Evolutionary conservation across 1,284 basidiomycete species (phyloP).

Genomic region (Hypsizygus ulmarius): DNA sequence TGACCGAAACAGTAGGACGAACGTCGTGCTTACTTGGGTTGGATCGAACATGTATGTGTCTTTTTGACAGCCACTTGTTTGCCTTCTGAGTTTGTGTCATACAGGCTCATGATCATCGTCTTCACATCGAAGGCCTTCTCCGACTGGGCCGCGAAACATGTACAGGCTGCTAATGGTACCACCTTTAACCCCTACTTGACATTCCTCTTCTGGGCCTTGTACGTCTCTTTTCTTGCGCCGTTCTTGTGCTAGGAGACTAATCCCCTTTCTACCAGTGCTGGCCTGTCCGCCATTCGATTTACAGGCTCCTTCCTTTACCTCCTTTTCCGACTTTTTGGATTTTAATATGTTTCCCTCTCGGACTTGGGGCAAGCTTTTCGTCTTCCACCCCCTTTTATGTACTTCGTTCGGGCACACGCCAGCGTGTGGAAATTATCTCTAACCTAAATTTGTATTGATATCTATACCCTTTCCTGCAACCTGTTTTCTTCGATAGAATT

Average conservation of each 20-base stretch:
- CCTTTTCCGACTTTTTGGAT: conserved; percentile 68
- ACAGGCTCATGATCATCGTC: conserved; percentile 70
- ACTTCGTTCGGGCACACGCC: too few species aligned
- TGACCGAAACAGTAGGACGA: conserved; percentile 79
- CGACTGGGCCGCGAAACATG: conserved; percentile 54
- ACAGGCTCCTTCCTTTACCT: conserved; percentile 76
- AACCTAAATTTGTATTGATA: conserved; percentile 19
- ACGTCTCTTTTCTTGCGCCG: conserved; percentile 33
- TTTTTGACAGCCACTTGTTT: conserved; percentile 4
- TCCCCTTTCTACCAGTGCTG: conserved; percentile 49
- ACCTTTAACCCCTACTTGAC: conserved; percentile 85
- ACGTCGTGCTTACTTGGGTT: conserved; percentile 84
- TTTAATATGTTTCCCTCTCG: conserved; percentile 24
- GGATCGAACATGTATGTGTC: conserved; percentile 73
- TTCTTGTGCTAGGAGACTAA: conserved; percentile 7
- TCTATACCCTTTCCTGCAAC: conserved; percentile 9
- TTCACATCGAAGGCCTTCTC: conserved; percentile 81
- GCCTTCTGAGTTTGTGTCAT: conserved; percentile 14
- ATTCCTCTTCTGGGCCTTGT: conserved; percentile 81
- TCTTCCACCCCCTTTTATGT: too few species aligned
- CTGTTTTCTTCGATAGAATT: neutral
- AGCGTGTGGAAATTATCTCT: too few species aligned
- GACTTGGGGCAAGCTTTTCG: neutral
- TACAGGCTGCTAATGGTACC: conserved; percentile 44
- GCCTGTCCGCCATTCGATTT: conserved; percentile 77